Percentiles rank a stretch among this genome's conserved stretches.
Conservation (phyloP, 2,329 filamentous ascomycete species). For the Colletotrichum chlorophyti region DNA sequence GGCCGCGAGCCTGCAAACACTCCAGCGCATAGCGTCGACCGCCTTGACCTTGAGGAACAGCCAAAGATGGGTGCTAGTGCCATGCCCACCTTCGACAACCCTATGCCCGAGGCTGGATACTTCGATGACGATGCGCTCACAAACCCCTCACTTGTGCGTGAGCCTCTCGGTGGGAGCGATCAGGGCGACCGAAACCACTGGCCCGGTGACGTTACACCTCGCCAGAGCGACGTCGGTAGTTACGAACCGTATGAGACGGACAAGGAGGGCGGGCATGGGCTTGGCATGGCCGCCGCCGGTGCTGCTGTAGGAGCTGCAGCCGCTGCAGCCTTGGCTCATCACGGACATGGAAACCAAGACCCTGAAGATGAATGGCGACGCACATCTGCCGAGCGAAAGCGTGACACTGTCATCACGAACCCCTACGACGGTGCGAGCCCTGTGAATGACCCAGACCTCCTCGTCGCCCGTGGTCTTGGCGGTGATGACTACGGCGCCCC, state of each 20-base stretch:
- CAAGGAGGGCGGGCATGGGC: conserved; percentile 34
- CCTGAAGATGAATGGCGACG: conserved; percentile 71
- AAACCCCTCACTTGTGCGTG: conserved; percentile 84
- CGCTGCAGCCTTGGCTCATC: conserved; percentile 53
- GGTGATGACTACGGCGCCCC: conserved; percentile 47
- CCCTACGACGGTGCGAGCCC: conserved; percentile 72
- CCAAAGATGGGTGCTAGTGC: conserved; percentile 72
- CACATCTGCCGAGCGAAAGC: conserved; percentile 67
- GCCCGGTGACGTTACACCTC: conserved; percentile 38
- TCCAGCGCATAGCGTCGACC: conserved; percentile 65
- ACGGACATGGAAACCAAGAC: conserved; percentile 61
- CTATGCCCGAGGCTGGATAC: conserved; percentile 80
- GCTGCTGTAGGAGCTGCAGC: conserved; percentile 61
- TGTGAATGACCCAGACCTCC: conserved; percentile 61
- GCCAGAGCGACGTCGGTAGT: conserved; percentile 36
- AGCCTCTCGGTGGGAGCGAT: conserved; percentile 65
- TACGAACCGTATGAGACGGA: conserved; percentile 37
- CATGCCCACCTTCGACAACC: conserved; percentile 71
- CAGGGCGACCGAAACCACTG: conserved; percentile 37
- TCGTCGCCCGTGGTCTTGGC: conserved; percentile 47
- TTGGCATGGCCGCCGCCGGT: conserved; percentile 57
- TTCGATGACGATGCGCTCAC: conserved; percentile 74
- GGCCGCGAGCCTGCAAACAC: conserved; percentile 61
- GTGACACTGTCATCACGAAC: conserved; percentile 71
- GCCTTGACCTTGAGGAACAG: conserved; percentile 58